Evolutionary conservation across 345 rosid genomes (phyloP).

Genomic region (Carallia brachiata): DNA sequence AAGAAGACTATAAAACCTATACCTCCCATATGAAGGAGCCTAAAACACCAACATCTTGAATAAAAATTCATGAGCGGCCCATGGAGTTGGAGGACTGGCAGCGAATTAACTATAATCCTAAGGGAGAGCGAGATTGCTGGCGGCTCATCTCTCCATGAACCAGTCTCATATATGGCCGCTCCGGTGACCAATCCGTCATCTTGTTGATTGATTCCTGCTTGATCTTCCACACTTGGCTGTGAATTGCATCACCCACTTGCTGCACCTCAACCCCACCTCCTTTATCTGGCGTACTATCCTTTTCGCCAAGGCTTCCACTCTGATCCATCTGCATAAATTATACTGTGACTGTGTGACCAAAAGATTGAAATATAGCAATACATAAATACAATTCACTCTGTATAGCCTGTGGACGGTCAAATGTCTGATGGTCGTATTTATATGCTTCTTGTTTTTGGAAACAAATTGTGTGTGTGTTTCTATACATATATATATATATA

Average conservation of each 20-base stretch:
- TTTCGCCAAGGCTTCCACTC: too few species aligned
- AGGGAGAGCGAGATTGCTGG: slow-evolving; percentile 5
- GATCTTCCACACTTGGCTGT: not conserved
- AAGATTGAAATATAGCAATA: too few species aligned
- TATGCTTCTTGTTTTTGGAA: too few species aligned
- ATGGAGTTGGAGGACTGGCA: not conserved
- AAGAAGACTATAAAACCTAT: not conserved
- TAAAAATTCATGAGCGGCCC: not conserved
- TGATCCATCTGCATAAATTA: too few species aligned
- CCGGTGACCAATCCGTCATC: not conserved
- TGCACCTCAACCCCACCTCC: not conserved
- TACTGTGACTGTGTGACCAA: too few species aligned
- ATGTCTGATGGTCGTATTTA: too few species aligned
- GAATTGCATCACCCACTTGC: not conserved
- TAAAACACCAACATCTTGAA: not conserved
- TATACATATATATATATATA: too few species aligned
- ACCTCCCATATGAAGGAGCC: not conserved
- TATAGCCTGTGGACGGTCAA: too few species aligned
- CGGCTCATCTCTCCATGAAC: not conserved
- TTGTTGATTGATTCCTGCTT: slow-evolving; percentile 2
- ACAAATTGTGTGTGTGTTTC: too few species aligned
- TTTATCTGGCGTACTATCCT: too few species aligned
- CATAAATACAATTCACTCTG: too few species aligned
- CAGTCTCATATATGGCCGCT: not conserved
- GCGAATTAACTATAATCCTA: not conserved